phyloP scores from a whole-genome alignment of 129 eudicot genomes.

The Artemisia annua region DNA sequence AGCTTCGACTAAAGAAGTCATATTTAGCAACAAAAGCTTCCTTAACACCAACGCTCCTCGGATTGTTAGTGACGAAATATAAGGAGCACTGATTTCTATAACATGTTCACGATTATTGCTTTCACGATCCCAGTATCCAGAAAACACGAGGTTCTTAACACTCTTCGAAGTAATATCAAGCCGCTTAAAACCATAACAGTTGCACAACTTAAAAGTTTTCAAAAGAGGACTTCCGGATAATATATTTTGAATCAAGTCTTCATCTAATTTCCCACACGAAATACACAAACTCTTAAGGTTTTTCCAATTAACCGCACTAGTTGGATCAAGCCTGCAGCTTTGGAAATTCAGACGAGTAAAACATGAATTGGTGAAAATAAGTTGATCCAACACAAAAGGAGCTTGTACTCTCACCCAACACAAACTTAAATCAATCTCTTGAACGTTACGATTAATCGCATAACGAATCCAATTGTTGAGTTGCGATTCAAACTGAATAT shows the following conservation, averaged over 20 bases:
- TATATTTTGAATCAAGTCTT: conserved; percentile 17
- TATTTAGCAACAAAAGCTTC: conserved; percentile 21
- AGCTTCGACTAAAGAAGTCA: conserved; percentile 24
- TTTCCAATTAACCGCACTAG: conserved; percentile 2
- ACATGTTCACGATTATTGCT: not conserved
- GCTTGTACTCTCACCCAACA: not conserved
- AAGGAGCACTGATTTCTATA: conserved; percentile 28
- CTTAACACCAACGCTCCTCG: not conserved
- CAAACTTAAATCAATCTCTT: conserved; percentile 1
- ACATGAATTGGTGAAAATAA: conserved; percentile 22
- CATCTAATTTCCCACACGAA: not conserved
- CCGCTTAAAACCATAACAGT: conserved; percentile 23
- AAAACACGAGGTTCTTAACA: conserved; percentile 26
- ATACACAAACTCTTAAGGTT: conserved; percentile 5
- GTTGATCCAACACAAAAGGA: conserved; percentile 1
- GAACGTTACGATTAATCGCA: conserved; percentile 18
- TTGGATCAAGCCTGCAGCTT: conserved; percentile 9
- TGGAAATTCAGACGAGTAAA: conserved; percentile 17
- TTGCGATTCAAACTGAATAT: not conserved
- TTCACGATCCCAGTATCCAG: not conserved
- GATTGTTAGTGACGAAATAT: conserved; percentile 19
- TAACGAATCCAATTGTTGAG: conserved; percentile 22
- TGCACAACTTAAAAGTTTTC: conserved; percentile 9
- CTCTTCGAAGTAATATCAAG: conserved; percentile 20
- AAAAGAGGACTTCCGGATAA: conserved; percentile 23